phyloP scores from a whole-genome alignment of 2,329 filamentous ascomycete species.

The Ophiostoma pallidulum region DNA sequence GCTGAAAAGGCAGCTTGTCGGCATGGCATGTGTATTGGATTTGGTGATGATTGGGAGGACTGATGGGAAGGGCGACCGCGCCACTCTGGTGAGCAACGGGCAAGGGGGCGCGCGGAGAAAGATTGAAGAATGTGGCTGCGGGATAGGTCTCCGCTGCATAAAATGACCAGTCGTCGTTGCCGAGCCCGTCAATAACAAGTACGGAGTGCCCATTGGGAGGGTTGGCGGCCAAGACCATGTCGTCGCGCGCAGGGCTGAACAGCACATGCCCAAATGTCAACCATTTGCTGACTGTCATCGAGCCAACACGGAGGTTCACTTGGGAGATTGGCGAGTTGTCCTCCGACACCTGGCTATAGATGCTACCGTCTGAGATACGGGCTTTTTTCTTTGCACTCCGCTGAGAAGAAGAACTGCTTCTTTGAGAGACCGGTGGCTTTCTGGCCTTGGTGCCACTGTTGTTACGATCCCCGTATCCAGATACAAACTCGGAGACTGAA shows the following conservation, averaged over 20 bases:
- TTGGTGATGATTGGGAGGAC: slow-evolving; percentile 64
- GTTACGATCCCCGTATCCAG: slow-evolving; percentile 31
- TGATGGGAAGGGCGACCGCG: slow-evolving; percentile 41
- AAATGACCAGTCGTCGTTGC: slow-evolving; percentile 84
- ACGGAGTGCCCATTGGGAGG: slow-evolving; percentile 52
- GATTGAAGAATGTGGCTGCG: slow-evolving; percentile 64
- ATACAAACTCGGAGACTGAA: slow-evolving; percentile 33
- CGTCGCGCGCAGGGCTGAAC: slow-evolving; percentile 69
- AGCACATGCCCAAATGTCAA: slow-evolving; percentile 75
- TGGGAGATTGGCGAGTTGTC: slow-evolving; percentile 56
- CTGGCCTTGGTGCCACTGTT: slow-evolving; percentile 17
- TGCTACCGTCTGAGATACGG: slow-evolving; percentile 35
- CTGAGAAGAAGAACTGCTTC: slow-evolving; percentile 25
- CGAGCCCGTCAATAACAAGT: slow-evolving; percentile 71
- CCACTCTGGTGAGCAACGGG: slow-evolving; percentile 34
- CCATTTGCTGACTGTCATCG: slow-evolving; percentile 82
- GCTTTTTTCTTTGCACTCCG: slow-evolving; percentile 1
- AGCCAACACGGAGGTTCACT: slow-evolving; percentile 69
- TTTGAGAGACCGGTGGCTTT: slow-evolving; percentile 17
- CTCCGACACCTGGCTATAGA: slow-evolving; percentile 39
- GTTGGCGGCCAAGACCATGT: slow-evolving; percentile 46
- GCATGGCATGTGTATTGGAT: slow-evolving; percentile 56
- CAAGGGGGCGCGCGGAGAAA: slow-evolving; percentile 50
- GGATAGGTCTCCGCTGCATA: slow-evolving; percentile 76
- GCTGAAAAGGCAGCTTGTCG: slow-evolving; percentile 63